Conservation (phyloP, 2,329 filamentous ascomycete genomes). For the Microsporum audouinii region DNA sequence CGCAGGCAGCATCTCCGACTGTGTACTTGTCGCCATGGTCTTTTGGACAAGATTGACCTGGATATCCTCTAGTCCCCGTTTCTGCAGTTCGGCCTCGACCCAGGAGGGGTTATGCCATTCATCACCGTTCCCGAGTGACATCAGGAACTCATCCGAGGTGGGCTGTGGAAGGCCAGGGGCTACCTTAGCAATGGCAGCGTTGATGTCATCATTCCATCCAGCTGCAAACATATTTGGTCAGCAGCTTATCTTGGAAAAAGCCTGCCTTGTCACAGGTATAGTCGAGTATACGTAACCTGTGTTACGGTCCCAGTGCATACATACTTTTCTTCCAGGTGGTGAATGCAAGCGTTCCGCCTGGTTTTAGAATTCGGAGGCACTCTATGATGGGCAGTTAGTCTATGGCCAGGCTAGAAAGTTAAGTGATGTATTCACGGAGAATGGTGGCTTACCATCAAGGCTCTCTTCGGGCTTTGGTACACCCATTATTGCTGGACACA, state of each 20-base stretch:
- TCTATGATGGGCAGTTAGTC: constrained; percentile 4
- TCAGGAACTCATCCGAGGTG: constrained; percentile 6
- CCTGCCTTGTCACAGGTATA: not conserved
- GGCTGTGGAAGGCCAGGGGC: constrained; percentile 4
- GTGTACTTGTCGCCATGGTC: constrained; percentile 5
- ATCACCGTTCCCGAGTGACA: constrained; percentile 7
- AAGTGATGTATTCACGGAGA: not conserved
- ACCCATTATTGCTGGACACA: constrained; percentile 5
- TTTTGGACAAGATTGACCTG: constrained; percentile 3
- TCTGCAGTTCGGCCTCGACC: constrained; percentile 1
- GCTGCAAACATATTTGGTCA: not conserved
- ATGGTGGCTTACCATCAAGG: constrained; percentile 4
- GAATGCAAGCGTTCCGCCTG: constrained; percentile 7
- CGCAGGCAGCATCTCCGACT: not conserved
- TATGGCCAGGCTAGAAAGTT: not conserved
- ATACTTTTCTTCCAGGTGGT: constrained; percentile 9
- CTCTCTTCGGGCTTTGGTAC: constrained; percentile 1
- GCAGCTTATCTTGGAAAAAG: not conserved
- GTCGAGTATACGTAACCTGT: not conserved
- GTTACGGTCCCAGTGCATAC: not conserved
- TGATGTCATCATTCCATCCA: constrained; percentile 7
- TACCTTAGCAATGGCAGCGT: constrained; percentile 8
- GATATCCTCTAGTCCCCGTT: constrained; percentile 2
- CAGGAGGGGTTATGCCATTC: constrained; percentile 7
- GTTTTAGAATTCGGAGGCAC: constrained; percentile 8